Evolutionary conservation across 352 stramenopile species (phyloP).

Genomic region (Nothophytophthora sp.): DNA sequence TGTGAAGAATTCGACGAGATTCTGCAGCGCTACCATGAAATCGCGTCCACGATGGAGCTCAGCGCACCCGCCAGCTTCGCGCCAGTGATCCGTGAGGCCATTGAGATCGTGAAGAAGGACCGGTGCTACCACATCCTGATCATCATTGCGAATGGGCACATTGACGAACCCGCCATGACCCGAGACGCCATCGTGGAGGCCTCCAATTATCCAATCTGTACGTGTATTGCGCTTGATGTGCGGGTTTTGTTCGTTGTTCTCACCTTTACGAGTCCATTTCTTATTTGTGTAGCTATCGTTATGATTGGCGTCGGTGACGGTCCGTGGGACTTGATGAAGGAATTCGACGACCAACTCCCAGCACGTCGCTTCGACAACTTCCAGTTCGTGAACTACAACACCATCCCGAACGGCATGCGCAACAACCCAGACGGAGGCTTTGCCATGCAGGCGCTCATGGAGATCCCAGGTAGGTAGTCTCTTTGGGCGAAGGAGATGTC

Average conservation of each 20-base stretch:
- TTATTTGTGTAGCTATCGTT: slow-evolving; percentile 39
- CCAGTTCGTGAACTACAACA: slow-evolving; percentile 85
- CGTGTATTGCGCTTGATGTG: slow-evolving; percentile 14
- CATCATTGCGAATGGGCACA: slow-evolving; percentile 76
- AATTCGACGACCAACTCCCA: slow-evolving; percentile 76
- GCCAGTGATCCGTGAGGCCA: slow-evolving; percentile 68
- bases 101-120: slow-evolving; percentile 46
- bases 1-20: slow-evolving; percentile 59
- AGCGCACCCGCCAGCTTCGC: slow-evolving; percentile 66
- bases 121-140: slow-evolving; percentile 80
- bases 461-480: slow-evolving; percentile 46
- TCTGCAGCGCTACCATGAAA: slow-evolving; percentile 60
- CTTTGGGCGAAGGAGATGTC: slow-evolving; percentile 33
- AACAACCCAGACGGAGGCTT: slow-evolving; percentile 45
- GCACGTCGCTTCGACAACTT: slow-evolving; percentile 81
- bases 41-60: slow-evolving; percentile 65
- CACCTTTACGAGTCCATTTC: no score
- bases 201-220: slow-evolving; percentile 81
- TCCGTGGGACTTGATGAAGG: slow-evolving; percentile 74
- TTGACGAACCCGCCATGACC: slow-evolving; percentile 62
- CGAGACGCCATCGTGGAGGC: slow-evolving; percentile 66
- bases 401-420: slow-evolving; percentile 35
- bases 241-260: not conserved
- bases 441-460: slow-evolving; percentile 46
- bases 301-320: slow-evolving; percentile 78